Conservation (phyloP, 225 moss, liverwort and hornwort species). For the Polytrichum commune region DNA sequence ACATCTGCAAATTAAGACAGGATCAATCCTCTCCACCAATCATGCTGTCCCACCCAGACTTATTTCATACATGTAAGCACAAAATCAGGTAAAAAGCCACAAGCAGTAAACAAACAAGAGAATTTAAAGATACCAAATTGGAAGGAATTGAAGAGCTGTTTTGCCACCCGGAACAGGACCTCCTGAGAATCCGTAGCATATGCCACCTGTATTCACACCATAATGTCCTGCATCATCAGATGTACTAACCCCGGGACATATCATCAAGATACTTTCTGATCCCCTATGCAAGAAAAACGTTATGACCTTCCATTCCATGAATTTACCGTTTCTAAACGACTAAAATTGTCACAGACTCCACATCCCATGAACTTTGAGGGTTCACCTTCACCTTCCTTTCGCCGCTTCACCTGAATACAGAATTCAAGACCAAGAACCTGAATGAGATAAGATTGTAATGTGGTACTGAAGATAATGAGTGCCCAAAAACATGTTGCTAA, state of each 20-base stretch:
- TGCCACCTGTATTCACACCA: slow-evolving; percentile 60
- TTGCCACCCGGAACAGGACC: slow-evolving; percentile 73
- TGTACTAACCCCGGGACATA: neutral
- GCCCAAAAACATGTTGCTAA: neutral
- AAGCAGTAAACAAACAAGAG: neutral
- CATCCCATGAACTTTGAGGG: slow-evolving; percentile 93
- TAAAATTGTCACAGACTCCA: slow-evolving; percentile 93
- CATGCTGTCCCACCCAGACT: neutral
- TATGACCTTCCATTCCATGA: neutral
- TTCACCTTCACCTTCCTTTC: slow-evolving; percentile 88
- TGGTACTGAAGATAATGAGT: neutral
- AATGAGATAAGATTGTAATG: neutral
- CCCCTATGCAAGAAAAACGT: neutral
- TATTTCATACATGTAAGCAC: no score
- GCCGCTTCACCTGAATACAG: slow-evolving; percentile 72
- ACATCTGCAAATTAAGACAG: slow-evolving; percentile 50
- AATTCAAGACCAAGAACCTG: neutral
- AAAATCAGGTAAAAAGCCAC: no score
- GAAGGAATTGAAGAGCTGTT: slow-evolving; percentile 80
- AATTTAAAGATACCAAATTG: slow-evolving; percentile 57
- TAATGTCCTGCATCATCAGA: slow-evolving; percentile 5
- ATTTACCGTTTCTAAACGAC: slow-evolving; percentile 89
- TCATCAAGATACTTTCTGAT: no score
- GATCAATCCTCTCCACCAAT: no score
- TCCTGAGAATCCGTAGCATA: slow-evolving; percentile 83